Evolutionary conservation across 805 yeast species (phyloP), one percentile per base, ranked within the genome.

Genomic region (Dipodascus geniculatus): DNA sequence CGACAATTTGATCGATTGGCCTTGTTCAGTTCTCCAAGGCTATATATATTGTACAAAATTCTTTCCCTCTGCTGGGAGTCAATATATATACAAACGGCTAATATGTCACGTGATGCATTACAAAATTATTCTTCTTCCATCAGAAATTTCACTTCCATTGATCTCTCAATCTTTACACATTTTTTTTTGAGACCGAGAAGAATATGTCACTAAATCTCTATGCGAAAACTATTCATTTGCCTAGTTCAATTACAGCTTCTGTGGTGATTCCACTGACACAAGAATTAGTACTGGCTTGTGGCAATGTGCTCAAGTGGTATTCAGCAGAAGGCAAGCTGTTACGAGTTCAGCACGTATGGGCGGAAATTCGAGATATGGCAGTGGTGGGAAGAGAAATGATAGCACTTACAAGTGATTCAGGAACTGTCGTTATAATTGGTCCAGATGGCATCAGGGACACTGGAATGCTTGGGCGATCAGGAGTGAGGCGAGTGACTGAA

Each of bases 401-500:
- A 9, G 44, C 44, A n/a, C 14, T 38, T 14, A 38, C 44, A 3
- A 38, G 44, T 38, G 44, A 38, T 38, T 38, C 44, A 6, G 44
- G 44, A 6, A 38, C 44, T n/a, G 44, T 38, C 20, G 19, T 38
- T 6, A 38, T 38, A 4, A 14, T 38, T n/a, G 44, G 44, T 38
- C 44, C 44, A 3, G 44, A 38, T 17, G 44, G 44, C 4, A 16
- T 38, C 14, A 9, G 44, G 14, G 44, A 38, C 44, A n/a, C 44
- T 38, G 44, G 44, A n/a, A 38, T 38, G 44, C 44, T 38, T n/a
- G 44, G 44, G 14, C 11, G 44, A 14, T 74, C 85, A 20, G 96
- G 96, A 0, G 68, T 88, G 19, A 72, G 95, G 53, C 71, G 96
- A 58, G 66, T 82, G 0, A 72, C 85, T 0, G 96, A 96, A 0